Evolutionary conservation across 176 grass and related monocot species (phyloP), one percentile per base, ranked within the genome.

Genomic region (Microstegium vimineum): DNA sequence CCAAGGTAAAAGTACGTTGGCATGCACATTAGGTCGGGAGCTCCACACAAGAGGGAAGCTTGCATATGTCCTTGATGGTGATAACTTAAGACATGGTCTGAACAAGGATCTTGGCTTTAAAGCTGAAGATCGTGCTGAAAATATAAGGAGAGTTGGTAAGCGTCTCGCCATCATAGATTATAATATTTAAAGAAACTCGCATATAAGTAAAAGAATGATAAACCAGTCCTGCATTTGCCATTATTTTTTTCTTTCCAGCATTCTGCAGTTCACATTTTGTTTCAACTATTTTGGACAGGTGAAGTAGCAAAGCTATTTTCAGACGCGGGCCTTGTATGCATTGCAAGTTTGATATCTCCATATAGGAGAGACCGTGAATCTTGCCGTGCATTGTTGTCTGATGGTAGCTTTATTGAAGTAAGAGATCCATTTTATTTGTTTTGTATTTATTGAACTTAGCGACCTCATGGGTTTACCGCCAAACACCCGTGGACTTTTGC

Each of bases 261-360:
- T 59, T 57, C 31, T 40, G 22, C 57, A 67, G 14, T 76, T 85
- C 67, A 62, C 57, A 62, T 56, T 63, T 59, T 17, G 34, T 72
- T 81, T 63, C 20, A 86, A 60, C 37, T 38, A 60, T 82, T 86
- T 74, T 74, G 65, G 46, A 60, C 78, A 98, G 95, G 96, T 66
- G 96, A 99, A 84, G 96, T 99, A 63, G 96, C 93, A 79, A 95
- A 99, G 69, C 78, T 99, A 54, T 99, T 99, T 73, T 83, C 96
- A 37, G 93, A 99, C 81, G 96, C 96, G 16, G 93, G 96, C 66
- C 66, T 99, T 46, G 92, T 99, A 10, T 99, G 96, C 68, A 87
- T 99, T 88, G 96, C 96, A 60, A 95, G 96, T 91, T 93, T 99
- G 77, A 99, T 99, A 76, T 99, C 96, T 79, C 96, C 96, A 3